Evolutionary conservation across 2,329 filamentous ascomycete genomes (phyloP).

Genomic region (Colletotrichum musae): DNA sequence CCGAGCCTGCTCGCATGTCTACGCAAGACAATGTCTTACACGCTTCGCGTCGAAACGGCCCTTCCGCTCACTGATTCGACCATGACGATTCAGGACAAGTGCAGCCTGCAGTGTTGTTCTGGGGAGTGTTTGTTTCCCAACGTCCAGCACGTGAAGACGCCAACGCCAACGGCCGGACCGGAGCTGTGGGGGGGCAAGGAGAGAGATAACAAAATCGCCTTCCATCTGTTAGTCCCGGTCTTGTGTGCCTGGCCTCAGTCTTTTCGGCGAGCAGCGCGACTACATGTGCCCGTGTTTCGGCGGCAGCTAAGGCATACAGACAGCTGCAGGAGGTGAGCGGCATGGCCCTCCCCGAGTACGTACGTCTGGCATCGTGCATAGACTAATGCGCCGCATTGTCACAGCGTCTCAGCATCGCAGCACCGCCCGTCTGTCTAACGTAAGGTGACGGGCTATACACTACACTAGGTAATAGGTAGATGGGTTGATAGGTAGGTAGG

Average conservation of each 20-base stretch:
- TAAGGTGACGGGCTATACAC: neutral
- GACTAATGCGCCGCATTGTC: neutral
- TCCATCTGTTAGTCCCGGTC: neutral
- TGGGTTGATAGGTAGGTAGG: too few species aligned
- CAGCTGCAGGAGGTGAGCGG: neutral
- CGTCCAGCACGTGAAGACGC: constrained; percentile 16
- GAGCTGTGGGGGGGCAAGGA: neutral
- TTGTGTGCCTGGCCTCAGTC: neutral
- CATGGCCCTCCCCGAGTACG: neutral
- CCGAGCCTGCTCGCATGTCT: neutral
- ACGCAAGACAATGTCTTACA: constrained; percentile 19
- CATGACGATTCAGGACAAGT: neutral
- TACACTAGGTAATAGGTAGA: too few species aligned
- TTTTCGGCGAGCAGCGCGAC: neutral
- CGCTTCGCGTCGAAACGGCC: neutral
- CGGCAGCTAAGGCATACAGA: neutral
- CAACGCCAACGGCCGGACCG: constrained; percentile 2
- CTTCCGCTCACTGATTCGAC: neutral
- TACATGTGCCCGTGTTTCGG: neutral
- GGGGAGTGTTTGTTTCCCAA: too few species aligned
- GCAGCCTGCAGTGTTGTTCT: neutral
- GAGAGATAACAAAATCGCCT: neutral
- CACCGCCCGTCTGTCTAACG: neutral
- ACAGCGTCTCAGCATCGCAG: neutral
- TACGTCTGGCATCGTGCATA: neutral